Conservation (phyloP, 1,284 basidiomycete genomes). For the Heliocybe sulcata region DNA sequence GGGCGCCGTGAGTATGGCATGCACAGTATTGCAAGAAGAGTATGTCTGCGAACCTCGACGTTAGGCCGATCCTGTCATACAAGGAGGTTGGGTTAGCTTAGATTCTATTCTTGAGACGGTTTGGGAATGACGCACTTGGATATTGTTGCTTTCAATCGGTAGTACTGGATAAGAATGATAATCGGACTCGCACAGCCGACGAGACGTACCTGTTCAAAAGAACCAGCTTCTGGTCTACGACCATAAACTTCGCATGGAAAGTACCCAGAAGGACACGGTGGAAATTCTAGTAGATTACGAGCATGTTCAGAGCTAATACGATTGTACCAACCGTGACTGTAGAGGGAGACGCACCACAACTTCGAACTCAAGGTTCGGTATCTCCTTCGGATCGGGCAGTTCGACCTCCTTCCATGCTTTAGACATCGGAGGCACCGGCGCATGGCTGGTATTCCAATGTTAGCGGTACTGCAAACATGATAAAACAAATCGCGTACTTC, state of each 20-base stretch:
- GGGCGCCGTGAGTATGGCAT: not conserved
- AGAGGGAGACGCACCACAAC: conserved; percentile 20
- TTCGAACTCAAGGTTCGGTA: conserved; percentile 57
- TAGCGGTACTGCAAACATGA: not conserved
- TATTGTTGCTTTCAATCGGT: conserved; percentile 48
- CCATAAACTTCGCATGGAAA: conserved; percentile 74
- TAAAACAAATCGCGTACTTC: conserved; percentile 44
- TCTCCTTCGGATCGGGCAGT: conserved; percentile 48
- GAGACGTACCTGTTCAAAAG: conserved; percentile 42
- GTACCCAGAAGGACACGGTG: conserved; percentile 58
- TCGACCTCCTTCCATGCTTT: conserved; percentile 46
- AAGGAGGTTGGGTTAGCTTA: too few species aligned
- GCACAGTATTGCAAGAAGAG: not conserved
- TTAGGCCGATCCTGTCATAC: conserved; percentile 45
- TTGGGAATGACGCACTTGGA: conserved; percentile 36
- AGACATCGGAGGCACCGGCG: conserved; percentile 16
- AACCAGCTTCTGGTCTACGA: conserved; percentile 69
- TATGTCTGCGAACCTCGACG: conserved; percentile 28
- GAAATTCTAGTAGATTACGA: conserved; percentile 22
- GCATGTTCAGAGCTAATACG: conserved; percentile 1
- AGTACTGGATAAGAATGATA: not conserved
- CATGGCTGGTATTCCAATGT: not conserved
- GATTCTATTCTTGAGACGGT: conserved; percentile 2
- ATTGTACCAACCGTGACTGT: conserved; percentile 1
- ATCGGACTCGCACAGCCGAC: too few species aligned